phyloP scores from a whole-genome alignment of 2,329 filamentous ascomycete species.

The Ascochyta rabiei region DNA sequence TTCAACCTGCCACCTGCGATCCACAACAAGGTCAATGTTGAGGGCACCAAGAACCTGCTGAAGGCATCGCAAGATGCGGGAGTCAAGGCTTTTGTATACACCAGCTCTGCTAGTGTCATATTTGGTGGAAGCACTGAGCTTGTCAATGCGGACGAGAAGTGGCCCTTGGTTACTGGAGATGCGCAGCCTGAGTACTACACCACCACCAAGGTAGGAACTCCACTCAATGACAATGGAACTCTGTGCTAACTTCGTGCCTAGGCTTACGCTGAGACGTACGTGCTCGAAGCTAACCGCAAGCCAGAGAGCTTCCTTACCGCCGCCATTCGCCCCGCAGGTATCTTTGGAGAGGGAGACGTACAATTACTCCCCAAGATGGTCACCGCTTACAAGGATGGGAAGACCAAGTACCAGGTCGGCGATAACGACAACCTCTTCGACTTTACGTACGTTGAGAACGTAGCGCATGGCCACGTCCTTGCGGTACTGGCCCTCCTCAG shows the following conservation, averaged over 20 bases:
- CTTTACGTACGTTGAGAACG: conserved; percentile 60
- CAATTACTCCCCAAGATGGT: conserved; percentile 54
- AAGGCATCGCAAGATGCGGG: conserved; percentile 55
- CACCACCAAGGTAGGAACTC: conserved; percentile 52
- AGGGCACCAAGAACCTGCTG: conserved; percentile 57
- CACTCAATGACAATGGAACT: background rate
- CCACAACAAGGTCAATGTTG: conserved; percentile 58
- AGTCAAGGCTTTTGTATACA: conserved; percentile 61
- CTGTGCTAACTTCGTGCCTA: conserved; percentile 16
- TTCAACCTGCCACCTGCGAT: conserved; percentile 48
- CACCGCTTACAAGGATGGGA: conserved; percentile 53
- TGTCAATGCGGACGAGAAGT: conserved; percentile 57
- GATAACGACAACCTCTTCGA: conserved; percentile 61
- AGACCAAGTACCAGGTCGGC: conserved; percentile 59
- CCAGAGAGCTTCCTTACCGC: conserved; percentile 55
- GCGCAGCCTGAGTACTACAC: conserved; percentile 59
- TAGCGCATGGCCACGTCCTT: conserved; percentile 59
- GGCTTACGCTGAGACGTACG: conserved; percentile 55
- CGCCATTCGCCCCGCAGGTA: conserved; percentile 57
- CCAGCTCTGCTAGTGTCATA: conserved; percentile 58
- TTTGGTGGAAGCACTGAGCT: conserved; percentile 54
- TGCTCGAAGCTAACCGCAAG: conserved; percentile 57
- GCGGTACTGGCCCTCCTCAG: conserved; percentile 57
- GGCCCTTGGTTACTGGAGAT: conserved; percentile 53
- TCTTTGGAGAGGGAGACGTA: conserved; percentile 59